Conservation (phyloP, 163 green algal species). For the Trebouxia gelatinosa region DNA sequence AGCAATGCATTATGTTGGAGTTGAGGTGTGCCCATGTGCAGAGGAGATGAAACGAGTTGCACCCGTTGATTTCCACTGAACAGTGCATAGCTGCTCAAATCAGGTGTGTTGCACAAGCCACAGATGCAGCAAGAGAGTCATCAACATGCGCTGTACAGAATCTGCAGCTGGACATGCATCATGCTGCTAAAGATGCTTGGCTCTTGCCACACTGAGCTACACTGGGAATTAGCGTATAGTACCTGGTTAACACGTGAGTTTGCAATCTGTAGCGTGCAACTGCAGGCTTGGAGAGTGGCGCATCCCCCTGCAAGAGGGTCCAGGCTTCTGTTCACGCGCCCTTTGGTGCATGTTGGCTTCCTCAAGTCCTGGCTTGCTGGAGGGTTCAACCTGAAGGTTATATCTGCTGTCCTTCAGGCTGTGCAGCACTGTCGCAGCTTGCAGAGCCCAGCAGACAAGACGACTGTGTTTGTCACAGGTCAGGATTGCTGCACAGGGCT, state of each 20-base stretch:
- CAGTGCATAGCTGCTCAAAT: no score
- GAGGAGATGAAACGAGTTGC: no score
- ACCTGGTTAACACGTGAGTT: no score
- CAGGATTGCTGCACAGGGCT: no score
- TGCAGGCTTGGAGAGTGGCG: slow-evolving; percentile 15
- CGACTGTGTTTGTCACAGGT: slow-evolving; percentile 18
- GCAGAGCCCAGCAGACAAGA: background rate
- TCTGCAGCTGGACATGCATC: background rate
- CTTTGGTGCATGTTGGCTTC: slow-evolving; percentile 47
- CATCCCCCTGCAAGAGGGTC: slow-evolving; percentile 1
- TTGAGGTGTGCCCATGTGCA: no score
- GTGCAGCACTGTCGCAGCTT: background rate
- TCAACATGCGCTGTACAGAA: background rate
- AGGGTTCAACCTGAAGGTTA: slow-evolving; percentile 23
- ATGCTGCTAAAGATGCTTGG: no score
- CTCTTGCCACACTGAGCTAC: no score
- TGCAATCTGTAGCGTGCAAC: background rate
- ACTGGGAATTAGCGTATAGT: no score
- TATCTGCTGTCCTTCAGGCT: background rate
- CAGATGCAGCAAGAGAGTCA: background rate
- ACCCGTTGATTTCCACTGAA: no score
- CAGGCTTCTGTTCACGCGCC: background rate
- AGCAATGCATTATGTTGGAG: no score
- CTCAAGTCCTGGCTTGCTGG: slow-evolving; percentile 22
- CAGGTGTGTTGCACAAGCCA: no score